Conservation (phyloP, 1,284 basidiomycete species). For the Cryptococcus sp. region DNA sequence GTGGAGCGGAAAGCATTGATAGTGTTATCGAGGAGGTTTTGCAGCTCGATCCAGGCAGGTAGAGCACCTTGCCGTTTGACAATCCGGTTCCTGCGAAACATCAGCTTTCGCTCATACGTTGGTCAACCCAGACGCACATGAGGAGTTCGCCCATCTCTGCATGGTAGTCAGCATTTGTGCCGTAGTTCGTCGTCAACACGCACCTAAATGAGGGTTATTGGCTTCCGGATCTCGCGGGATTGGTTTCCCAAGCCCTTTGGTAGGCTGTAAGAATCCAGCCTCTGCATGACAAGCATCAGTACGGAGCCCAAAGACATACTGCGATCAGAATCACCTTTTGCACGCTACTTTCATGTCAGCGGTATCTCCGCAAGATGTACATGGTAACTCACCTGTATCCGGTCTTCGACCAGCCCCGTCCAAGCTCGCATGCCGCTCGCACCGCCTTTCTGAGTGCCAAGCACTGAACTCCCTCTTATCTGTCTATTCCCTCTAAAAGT, state of each 20-base stretch:
- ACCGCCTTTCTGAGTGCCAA: slow-evolving; percentile 42
- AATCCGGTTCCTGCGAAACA: slow-evolving; percentile 67
- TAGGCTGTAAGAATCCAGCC: slow-evolving; percentile 70
- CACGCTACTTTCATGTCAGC: slow-evolving; percentile 25
- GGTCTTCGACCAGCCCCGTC: slow-evolving; percentile 73
- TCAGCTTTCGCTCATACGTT: not conserved
- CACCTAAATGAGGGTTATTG: slow-evolving; percentile 74
- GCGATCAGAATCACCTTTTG: slow-evolving; percentile 27
- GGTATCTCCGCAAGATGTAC: not conserved
- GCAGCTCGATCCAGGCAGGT: slow-evolving; percentile 90
- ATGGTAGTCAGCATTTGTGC: slow-evolving; percentile 2
- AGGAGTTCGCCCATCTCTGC: slow-evolving; percentile 62
- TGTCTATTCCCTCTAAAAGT: slow-evolving; percentile 58
- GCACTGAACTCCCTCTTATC: slow-evolving; percentile 50
- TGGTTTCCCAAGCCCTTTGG: slow-evolving; percentile 75
- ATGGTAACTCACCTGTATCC: slow-evolving; percentile 65
- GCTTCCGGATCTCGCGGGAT: slow-evolving; percentile 65
- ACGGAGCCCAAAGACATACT: slow-evolving; percentile 1
- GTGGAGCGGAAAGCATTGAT: slow-evolving; percentile 66
- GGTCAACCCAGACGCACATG: slow-evolving; percentile 53
- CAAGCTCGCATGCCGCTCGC: slow-evolving; percentile 67
- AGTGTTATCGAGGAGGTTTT: slow-evolving; percentile 65
- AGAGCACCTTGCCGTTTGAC: slow-evolving; percentile 79
- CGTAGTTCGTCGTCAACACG: slow-evolving; percentile 41
- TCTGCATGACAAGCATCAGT: slow-evolving; percentile 10